These are phyloP conservation scores for Penicillium glabrum DNA, from an alignment of 2,329 filamentous ascomycete species.

Conservation along the genomic window DNA sequence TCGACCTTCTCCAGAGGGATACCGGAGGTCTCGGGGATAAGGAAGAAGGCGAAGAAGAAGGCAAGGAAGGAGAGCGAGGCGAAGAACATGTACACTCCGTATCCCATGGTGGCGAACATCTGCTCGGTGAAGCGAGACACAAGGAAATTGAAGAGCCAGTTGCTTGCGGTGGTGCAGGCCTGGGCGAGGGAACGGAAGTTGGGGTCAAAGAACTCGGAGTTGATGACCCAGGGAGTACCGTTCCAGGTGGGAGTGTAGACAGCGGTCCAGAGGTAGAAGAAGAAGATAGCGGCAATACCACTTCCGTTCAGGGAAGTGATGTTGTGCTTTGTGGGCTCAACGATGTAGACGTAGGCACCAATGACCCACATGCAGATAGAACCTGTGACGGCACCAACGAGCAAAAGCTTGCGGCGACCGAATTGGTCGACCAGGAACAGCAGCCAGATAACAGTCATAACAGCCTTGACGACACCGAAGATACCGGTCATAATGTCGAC, in stretches of 20 bases:
- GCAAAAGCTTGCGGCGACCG: slow-evolving; percentile 62
- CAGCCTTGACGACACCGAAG: slow-evolving; percentile 73
- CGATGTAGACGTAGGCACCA: slow-evolving; percentile 35
- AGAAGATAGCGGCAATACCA: slow-evolving; percentile 52
- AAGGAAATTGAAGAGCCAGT: slow-evolving; percentile 40
- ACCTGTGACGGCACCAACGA: slow-evolving; percentile 62
- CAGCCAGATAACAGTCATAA: slow-evolving; percentile 66
- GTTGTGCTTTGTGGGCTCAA: slow-evolving; percentile 29
- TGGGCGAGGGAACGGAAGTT: slow-evolving; percentile 70
- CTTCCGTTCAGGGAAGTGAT: slow-evolving; percentile 22
- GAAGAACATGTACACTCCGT: slow-evolving; percentile 69
- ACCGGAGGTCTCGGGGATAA: slow-evolving; percentile 65
- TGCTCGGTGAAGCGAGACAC: slow-evolving; percentile 40
- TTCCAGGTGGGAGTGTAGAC: slow-evolving; percentile 74
- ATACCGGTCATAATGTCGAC: slow-evolving; percentile 69
- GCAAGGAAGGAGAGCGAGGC: slow-evolving; percentile 61
- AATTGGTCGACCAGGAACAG: slow-evolving; percentile 66
- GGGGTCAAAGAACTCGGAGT: slow-evolving; percentile 71
- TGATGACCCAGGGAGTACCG: slow-evolving; percentile 73
- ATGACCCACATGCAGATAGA: slow-evolving; percentile 42
- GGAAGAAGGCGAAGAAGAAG: slow-evolving; percentile 60
- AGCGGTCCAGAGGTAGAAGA: slow-evolving; percentile 73
- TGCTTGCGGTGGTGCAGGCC: slow-evolving; percentile 57
- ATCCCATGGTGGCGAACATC: slow-evolving; percentile 47
- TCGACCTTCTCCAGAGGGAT: slow-evolving; percentile 66